These are phyloP conservation scores for Dimargaris xerosporica DNA, from an alignment of 192 early-diverging fungal species.

Conservation along the genomic window DNA sequence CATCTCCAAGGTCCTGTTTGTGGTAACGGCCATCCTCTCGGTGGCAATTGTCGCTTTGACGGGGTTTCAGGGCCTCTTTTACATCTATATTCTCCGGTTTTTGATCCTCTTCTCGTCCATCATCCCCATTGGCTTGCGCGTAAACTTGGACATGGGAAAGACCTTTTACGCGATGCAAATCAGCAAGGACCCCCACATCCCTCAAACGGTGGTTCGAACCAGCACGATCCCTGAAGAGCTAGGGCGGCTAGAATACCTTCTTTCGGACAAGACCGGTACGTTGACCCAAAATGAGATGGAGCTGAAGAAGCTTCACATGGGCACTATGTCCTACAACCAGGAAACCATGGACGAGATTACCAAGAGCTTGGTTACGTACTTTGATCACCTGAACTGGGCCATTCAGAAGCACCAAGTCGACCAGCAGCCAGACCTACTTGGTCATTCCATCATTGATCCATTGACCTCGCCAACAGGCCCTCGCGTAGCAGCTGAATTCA, in stretches of 20 bases:
- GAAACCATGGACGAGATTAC: conserved; percentile 86
- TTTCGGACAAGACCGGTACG: conserved; percentile 94
- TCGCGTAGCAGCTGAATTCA: conserved; percentile 14
- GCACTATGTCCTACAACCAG: conserved; percentile 78
- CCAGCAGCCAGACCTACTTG: background rate
- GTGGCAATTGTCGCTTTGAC: conserved; percentile 76
- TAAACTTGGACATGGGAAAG: conserved; percentile 96
- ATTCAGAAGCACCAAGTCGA: background rate
- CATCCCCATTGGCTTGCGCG: conserved; percentile 87
- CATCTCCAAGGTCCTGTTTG: conserved; percentile 82
- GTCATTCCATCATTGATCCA: background rate
- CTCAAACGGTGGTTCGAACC: conserved; percentile 77
- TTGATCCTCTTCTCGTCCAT: conserved; percentile 91
- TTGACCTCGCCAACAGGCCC: background rate
- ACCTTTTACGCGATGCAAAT: conserved; percentile 80
- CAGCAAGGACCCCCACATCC: conserved; percentile 72
- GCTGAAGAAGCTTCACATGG: conserved; percentile 85
- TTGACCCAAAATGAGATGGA: conserved; percentile 97
- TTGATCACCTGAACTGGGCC: background rate
- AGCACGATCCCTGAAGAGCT: conserved; percentile 93
- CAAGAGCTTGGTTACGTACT: conserved; percentile 38
- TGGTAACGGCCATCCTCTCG: conserved; percentile 71
- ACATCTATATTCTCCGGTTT: conserved; percentile 82
- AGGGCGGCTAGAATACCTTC: conserved; percentile 79
- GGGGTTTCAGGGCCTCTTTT: conserved; percentile 81